phyloP scores from a whole-genome alignment of 495 filamentous ascomycete genomes.

The Cladorrhinum samala region DNA sequence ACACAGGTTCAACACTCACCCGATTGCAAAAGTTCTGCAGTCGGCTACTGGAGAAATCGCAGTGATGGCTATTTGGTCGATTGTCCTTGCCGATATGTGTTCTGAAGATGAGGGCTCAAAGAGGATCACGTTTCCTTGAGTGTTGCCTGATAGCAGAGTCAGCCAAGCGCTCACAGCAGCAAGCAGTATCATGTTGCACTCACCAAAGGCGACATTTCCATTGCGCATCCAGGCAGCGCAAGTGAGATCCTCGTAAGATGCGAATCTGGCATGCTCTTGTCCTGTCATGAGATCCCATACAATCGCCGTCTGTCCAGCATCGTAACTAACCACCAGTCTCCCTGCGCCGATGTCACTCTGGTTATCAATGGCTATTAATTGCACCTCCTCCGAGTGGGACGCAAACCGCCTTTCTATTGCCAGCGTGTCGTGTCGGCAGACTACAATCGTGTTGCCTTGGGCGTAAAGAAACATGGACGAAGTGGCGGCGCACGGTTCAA shows the following conservation, averaged over 20 bases:
- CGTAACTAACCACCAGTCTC: constrained; percentile 85
- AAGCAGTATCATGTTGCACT: constrained; percentile 18
- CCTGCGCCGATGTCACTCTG: constrained; percentile 83
- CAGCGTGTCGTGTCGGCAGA: constrained; percentile 84
- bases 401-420: constrained; percentile 85
- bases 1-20: constrained; percentile 66
- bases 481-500: constrained; percentile 82
- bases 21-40: constrained; percentile 94
- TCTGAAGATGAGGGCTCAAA: constrained; percentile 93
- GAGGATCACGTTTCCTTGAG: constrained; percentile 86
- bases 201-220: constrained; percentile 95
- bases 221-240: constrained; percentile 95
- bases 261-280: constrained; percentile 81
- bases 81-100: constrained; percentile 85
- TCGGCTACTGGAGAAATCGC: constrained; percentile 86
- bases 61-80: constrained; percentile 85
- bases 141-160: constrained; percentile 56
- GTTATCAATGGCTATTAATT: constrained; percentile 83
- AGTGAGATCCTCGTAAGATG: constrained; percentile 77
- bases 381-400: constrained; percentile 74
- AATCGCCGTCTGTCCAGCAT: constrained; percentile 84
- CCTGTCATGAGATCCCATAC: constrained; percentile 96
- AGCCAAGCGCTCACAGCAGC: constrained; percentile 8
- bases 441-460: constrained; percentile 70
- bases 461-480: constrained; percentile 82